Conservation (phyloP, 169 alveolate species). For the Haemoproteus tartakovskyi region DNA sequence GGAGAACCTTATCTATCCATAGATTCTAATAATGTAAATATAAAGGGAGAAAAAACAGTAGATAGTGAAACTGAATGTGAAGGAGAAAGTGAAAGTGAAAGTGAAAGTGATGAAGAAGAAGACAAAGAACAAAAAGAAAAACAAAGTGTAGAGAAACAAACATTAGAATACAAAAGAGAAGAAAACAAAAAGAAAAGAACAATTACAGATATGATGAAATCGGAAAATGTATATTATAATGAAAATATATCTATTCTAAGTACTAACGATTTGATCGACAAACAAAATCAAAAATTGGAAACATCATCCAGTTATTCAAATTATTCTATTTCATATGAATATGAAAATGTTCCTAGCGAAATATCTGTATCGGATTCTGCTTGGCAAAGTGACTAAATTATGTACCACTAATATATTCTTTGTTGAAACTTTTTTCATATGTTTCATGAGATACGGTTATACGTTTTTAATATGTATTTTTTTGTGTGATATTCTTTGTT, state of each 20-base stretch:
- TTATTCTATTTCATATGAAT: constrained; percentile 51
- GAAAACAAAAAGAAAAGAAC: background rate
- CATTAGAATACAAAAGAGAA: background rate
- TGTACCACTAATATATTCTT: no score
- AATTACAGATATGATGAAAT: background rate
- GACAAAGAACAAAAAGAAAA: background rate
- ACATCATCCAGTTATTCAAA: constrained; percentile 49
- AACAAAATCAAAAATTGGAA: background rate
- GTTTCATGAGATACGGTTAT: no score
- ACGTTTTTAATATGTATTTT: no score
- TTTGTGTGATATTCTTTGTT: no score
- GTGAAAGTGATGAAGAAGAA: background rate
- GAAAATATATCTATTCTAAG: background rate
- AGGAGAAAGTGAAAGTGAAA: background rate
- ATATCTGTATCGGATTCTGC: constrained; percentile 56
- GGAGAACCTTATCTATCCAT: no score
- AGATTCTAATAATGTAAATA: background rate
- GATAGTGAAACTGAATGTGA: background rate
- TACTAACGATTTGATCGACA: background rate
- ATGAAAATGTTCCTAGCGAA: constrained; percentile 56
- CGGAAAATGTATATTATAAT: background rate
- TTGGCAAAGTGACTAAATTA: constrained; percentile 34
- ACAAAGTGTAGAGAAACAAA: background rate
- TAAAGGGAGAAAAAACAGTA: background rate
- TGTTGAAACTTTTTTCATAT: no score